A percentile compares a stretch with the other conserved stretches of the same genome.
phyloP scores from a whole-genome alignment of 805 yeast species.

The Ogataea kodamae region DNA sequence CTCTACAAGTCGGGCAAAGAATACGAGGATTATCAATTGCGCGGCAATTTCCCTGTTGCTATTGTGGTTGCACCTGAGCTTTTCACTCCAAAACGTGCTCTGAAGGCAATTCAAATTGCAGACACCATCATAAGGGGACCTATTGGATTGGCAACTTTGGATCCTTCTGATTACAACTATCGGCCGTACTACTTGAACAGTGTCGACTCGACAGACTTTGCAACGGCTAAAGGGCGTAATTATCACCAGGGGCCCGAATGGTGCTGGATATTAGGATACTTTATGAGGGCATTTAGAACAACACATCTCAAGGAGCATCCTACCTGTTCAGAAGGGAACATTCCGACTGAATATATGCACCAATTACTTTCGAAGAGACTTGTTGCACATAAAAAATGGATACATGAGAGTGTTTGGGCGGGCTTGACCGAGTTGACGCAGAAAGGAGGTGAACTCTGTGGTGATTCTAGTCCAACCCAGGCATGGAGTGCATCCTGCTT shows the following conservation, averaged over 20 bases:
- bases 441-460: slow-evolving; percentile 76
- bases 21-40: slow-evolving; percentile 87
- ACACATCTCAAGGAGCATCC: slow-evolving; percentile 45
- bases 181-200: slow-evolving; percentile 84
- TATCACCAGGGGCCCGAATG: slow-evolving; percentile 99
- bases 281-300: slow-evolving; percentile 68
- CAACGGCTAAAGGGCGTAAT: slow-evolving; percentile 92
- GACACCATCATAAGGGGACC: slow-evolving; percentile 81
- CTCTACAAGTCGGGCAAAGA: slow-evolving; percentile 76
- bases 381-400: slow-evolving; percentile 64
- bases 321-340: slow-evolving; percentile 32
- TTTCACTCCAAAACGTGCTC: slow-evolving; percentile 60
- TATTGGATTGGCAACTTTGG: slow-evolving; percentile 85
- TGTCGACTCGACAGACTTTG: slow-evolving; percentile 79
- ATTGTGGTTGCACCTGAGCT: slow-evolving; percentile 94
- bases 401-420: slow-evolving; percentile 80
- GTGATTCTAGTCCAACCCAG: slow-evolving; percentile 91
- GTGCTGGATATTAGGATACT: slow-evolving; percentile 91
- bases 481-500: slow-evolving; percentile 94
- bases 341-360: slow-evolving; percentile 49
- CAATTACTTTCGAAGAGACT: slow-evolving; percentile 61
- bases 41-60: slow-evolving; percentile 92
- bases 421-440: slow-evolving; percentile 92
- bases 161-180: slow-evolving; percentile 89
- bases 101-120: slow-evolving; percentile 64